Base-by-base conservation (phyloP, 495 filamentous ascomycete genomes). In the Aspergillus mulundensis region DNA sequence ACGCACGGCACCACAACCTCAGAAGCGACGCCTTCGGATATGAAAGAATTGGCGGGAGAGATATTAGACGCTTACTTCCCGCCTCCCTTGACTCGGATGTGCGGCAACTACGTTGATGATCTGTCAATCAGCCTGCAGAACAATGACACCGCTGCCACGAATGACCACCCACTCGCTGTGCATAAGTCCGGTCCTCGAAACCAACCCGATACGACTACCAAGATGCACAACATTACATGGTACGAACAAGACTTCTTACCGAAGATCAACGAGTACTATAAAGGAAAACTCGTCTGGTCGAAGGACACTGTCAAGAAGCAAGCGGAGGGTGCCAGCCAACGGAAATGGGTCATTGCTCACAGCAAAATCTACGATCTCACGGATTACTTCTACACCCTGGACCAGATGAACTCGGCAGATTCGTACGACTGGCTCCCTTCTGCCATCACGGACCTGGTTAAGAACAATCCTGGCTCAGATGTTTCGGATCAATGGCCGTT, bases 31-130 rank as follows among this genome's bases (percentile, higher is more conserved):
- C 65, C 70, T 3, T 77, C 85, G 11, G 68, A 67, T 34, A 97
- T 97, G 94, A 62, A 82, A 53, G 83, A 78, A 4, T 86, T 92
- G 61, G 90, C 81, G 40, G 94, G 93, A 15, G 41, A 83, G 69
- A 87, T 90, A 62, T 67, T 97, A 40, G 88, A 90, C 60, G 74
- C 78, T n/a, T 96, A 95, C 66, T 94, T 98, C 65, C 74, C 83
- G 1, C 82, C 90, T 34, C 95, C 91, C 5, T 80, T 97, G 16
- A 81, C 77, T n/a, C 66, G 84, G 18, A 82, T 84, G 6, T 98
- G 94, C 70, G 76, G 78, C 2, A 78, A 80, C 18, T 73, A 95
- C 23, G 87, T 88, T 21, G 75, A 57, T 1, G 69, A 81, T 39
- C 61, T 83, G 1, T 71, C 68, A 1, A 63, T 88, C 12, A 39